Evolutionary conservation across 2,329 filamentous ascomycete species (phyloP).

Genomic region (Diaporthe citriasiana): DNA sequence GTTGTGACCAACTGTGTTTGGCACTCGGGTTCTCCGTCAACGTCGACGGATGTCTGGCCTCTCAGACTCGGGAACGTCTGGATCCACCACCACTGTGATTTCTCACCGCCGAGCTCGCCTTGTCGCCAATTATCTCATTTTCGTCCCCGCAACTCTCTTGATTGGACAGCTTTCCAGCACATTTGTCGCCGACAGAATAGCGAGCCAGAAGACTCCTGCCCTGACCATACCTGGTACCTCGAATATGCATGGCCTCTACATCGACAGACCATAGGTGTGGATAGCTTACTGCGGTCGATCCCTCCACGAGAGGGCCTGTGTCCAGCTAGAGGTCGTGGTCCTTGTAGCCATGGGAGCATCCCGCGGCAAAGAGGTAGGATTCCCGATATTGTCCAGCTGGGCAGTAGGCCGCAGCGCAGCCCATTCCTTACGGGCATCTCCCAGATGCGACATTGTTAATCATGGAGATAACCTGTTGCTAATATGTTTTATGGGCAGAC

Average conservation of each 20-base stretch:
- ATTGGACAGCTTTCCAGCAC: not conserved
- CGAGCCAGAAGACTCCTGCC: not conserved
- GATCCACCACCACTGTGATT: not conserved
- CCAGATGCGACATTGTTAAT: no score
- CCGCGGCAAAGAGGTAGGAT: not conserved
- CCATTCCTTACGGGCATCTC: no score
- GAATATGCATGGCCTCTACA: rapidly evolving
- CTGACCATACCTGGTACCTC: not conserved
- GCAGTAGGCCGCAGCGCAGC: not conserved
- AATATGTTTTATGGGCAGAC: not conserved
- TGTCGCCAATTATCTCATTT: not conserved
- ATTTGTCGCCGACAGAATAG: not conserved
- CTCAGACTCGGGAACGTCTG: no score
- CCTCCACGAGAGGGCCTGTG: rapidly evolving
- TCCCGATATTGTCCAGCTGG: not conserved
- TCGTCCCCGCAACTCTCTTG: rapidly evolving
- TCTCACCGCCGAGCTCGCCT: not conserved
- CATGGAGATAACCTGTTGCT: not conserved
- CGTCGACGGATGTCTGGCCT: not conserved
- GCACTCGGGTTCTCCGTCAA: not conserved
- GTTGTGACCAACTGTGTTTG: no score
- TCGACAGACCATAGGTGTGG: not conserved
- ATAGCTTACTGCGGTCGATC: not conserved
- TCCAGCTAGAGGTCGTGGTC: not conserved
- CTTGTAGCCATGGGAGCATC: no score